Percentiles rank a stretch among this genome's conserved stretches.
Evolutionary conservation across 2,329 filamentous ascomycete genomes (phyloP).

Genomic region (Ceratocystiopsis minuta): DNA sequence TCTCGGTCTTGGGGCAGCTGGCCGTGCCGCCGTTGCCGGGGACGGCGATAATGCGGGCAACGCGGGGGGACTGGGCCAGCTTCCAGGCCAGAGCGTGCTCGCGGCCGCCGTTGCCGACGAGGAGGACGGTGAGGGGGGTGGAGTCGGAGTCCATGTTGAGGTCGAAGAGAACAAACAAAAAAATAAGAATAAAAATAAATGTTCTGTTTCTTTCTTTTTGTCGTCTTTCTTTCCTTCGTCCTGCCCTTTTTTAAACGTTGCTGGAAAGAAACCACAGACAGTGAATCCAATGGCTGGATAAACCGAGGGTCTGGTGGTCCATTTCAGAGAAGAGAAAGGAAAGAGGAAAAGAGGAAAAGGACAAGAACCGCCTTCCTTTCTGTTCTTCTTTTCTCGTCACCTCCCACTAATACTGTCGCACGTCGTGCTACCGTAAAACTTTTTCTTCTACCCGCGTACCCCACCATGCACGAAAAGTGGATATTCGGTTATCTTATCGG

Average conservation of each 20-base stretch:
- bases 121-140: slow-evolving; percentile 33
- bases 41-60: slow-evolving; percentile 54
- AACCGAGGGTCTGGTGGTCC: slow-evolving; percentile 2
- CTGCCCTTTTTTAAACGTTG: slow-evolving; percentile 1
- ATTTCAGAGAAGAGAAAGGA: too few species aligned
- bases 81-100: slow-evolving; percentile 95
- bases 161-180: neutral
- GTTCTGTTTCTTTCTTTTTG: too few species aligned
- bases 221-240: neutral
- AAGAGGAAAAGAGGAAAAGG: too few species aligned
- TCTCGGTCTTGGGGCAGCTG: slow-evolving; percentile 50
- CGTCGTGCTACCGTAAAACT: too few species aligned
- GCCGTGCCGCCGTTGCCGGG: slow-evolving; percentile 81
- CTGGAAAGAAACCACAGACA: slow-evolving; percentile 1
- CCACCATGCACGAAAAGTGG: too few species aligned
- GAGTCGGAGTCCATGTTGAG: neutral
- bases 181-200: neutral
- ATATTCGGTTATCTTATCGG: too few species aligned
- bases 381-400: too few species aligned
- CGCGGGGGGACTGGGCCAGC: slow-evolving; percentile 60
- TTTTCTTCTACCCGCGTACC: too few species aligned
- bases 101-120: slow-evolving; percentile 84
- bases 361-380: too few species aligned
- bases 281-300: slow-evolving; percentile 3
- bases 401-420: too few species aligned